A percentile compares a stretch with the other conserved stretches of the same genome.
Evolutionary conservation across 108 stramenopile species (phyloP).

Genomic region (Skeletonema menzelii): DNA sequence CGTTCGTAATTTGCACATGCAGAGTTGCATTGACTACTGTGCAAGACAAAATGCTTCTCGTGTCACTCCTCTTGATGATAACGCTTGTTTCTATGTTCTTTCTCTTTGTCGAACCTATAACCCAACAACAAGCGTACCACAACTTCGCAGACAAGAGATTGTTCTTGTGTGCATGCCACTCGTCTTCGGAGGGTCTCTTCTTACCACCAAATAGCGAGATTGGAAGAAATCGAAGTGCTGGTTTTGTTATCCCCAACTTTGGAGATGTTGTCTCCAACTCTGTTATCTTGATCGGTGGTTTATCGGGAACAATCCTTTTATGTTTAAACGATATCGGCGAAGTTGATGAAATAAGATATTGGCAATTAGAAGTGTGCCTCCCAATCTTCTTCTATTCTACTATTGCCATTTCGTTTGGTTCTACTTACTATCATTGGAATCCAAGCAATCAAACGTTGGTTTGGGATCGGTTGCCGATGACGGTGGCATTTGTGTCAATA

Average conservation of each 20-base stretch:
- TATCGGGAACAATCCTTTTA: conserved; percentile 14
- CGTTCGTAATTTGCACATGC: background rate
- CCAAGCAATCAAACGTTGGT: conserved; percentile 24
- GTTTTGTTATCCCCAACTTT: conserved; percentile 16
- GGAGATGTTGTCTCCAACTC: conserved; percentile 21
- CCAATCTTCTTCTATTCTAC: conserved; percentile 30
- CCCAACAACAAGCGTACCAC: conserved; percentile 19
- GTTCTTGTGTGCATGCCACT: conserved; percentile 15
- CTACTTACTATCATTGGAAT: conserved; percentile 36
- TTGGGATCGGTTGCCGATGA: conserved; percentile 43
- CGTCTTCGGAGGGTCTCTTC: background rate
- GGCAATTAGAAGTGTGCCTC: conserved; percentile 17
- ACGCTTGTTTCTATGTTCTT: conserved; percentile 2
- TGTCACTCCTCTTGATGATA: background rate
- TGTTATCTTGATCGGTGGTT: conserved; percentile 19
- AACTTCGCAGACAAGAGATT: conserved; percentile 20
- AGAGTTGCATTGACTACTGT: background rate
- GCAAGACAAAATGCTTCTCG: background rate
- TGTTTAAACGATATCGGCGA: background rate
- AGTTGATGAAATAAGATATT: background rate
- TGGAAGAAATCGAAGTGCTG: background rate
- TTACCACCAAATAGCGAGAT: conserved; percentile 8
- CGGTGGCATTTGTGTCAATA: conserved; percentile 20
- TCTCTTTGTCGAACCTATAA: conserved; percentile 22
- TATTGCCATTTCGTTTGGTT: conserved; percentile 22